Percentiles rank a stretch among this genome's conserved stretches.
phyloP scores from a whole-genome alignment of 2,329 filamentous ascomycete genomes.

The Cordyceps fumosorosea region DNA sequence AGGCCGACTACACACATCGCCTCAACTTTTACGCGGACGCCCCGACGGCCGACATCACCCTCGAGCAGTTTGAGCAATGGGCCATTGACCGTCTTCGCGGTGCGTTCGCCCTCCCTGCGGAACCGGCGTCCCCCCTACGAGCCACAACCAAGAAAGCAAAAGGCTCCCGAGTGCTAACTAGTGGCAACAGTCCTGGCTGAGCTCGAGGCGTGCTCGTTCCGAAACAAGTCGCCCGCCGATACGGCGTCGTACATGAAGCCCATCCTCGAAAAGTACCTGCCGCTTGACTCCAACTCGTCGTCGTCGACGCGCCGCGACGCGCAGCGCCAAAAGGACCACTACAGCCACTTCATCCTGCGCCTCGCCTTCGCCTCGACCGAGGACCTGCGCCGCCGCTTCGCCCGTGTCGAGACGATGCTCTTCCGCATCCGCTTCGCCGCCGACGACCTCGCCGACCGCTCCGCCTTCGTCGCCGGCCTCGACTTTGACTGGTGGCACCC shows the following conservation, averaged over 20 bases:
- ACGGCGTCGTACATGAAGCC: conserved; percentile 78
- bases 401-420: conserved; percentile 79
- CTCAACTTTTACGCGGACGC: conserved; percentile 88
- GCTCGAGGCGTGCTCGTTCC: conserved; percentile 90
- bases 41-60: conserved; percentile 86
- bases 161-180: background rate
- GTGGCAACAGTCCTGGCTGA: conserved; percentile 67
- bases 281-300: conserved; percentile 70
- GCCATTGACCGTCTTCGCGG: conserved; percentile 85
- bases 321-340: conserved; percentile 91
- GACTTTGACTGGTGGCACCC: conserved; percentile 87
- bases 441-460: conserved; percentile 68
- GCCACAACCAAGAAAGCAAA: background rate
- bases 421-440: conserved; percentile 75
- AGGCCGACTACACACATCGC: conserved; percentile 73
- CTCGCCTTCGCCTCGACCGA: conserved; percentile 89
- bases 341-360: conserved; percentile 93
- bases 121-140: background rate
- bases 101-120: conserved; percentile 28
- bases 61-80: conserved; percentile 99
- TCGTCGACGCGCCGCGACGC: conserved; percentile 49
- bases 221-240: conserved; percentile 79
- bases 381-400: conserved; percentile 80
- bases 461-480: conserved; percentile 68
- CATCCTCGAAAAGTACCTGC: conserved; percentile 80